A percentile compares a stretch with the other conserved stretches of the same genome.
phyloP scores from a whole-genome alignment of 129 eudicot species.

The Lactuca sativa region DNA sequence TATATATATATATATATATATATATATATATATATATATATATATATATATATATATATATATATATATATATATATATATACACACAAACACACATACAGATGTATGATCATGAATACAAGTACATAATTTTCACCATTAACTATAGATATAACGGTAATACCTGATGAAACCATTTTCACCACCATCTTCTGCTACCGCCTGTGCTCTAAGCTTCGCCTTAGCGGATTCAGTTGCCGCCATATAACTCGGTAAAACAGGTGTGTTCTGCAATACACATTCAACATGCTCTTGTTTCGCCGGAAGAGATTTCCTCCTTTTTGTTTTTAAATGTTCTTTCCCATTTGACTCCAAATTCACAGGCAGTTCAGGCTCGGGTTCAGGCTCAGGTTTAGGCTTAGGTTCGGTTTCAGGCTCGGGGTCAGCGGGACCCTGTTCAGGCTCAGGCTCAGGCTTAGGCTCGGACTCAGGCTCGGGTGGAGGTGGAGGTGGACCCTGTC shows the following conservation, averaged over 20 bases:
- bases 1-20: too few relatives aligned
- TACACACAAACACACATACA: too few relatives aligned
- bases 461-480: slow-evolving; percentile 34
- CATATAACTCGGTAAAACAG: slow-evolving; percentile 85
- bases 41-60: too few relatives aligned
- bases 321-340: slow-evolving; percentile 50
- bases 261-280: slow-evolving; percentile 53
- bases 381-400: slow-evolving; percentile 33
- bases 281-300: slow-evolving; percentile 59
- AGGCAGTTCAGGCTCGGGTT: slow-evolving; percentile 21
- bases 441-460: slow-evolving; percentile 34
- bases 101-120: too few relatives aligned
- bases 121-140: too few relatives aligned
- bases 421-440: slow-evolving; percentile 18
- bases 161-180: slow-evolving; percentile 47
- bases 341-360: slow-evolving; percentile 42
- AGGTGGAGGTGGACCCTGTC: slow-evolving; percentile 22
- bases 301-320: slow-evolving; percentile 73
- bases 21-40: too few relatives aligned
- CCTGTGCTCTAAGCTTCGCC: slow-evolving; percentile 80
- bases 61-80: too few relatives aligned
- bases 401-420: slow-evolving; percentile 20
- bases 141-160: too few relatives aligned
- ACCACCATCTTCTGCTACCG: slow-evolving; percentile 55
- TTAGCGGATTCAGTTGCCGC: slow-evolving; percentile 85